A percentile compares a stretch with the other conserved stretches of the same genome.
These are phyloP conservation scores for Crucibulum laeve DNA, from an alignment of 768 basidiomycete genomes.

Conservation along the genomic window DNA sequence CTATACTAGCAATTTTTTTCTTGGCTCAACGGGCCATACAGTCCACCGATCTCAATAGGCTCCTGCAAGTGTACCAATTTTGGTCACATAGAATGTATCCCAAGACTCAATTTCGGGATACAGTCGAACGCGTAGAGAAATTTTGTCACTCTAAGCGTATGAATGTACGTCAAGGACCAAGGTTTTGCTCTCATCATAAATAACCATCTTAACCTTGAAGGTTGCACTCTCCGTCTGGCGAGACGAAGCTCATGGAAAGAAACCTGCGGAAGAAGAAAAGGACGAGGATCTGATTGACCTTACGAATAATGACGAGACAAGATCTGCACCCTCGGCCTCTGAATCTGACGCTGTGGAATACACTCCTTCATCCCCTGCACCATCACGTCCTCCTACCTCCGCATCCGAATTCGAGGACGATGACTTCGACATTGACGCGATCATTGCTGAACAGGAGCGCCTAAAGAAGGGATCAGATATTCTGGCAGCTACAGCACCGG, in stretches of 20 bases:
- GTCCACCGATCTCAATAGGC: conserved; percentile 75
- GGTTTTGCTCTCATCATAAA: not conserved
- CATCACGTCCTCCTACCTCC: conserved; percentile 36
- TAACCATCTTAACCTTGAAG: conserved; percentile 28
- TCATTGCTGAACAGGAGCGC: conserved; percentile 41
- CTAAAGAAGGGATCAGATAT: conserved; percentile 9
- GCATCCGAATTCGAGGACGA: conserved; percentile 29
- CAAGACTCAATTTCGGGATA: conserved; percentile 82
- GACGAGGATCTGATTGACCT: conserved; percentile 15
- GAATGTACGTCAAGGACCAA: conserved; percentile 51
- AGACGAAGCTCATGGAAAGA: conserved; percentile 52
- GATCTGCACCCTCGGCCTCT: conserved; percentile 12
- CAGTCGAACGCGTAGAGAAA: conserved; percentile 81
- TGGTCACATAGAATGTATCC: conserved; percentile 96
- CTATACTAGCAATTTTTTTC: not conserved
- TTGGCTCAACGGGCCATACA: conserved; percentile 20
- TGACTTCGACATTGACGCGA: conserved; percentile 40
- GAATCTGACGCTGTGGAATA: conserved; percentile 21
- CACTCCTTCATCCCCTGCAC: conserved; percentile 26
- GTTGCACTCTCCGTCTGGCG: conserved; percentile 73
- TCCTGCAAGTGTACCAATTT: conserved; percentile 85
- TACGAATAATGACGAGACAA: conserved; percentile 14
- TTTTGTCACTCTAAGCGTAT: conserved; percentile 83
- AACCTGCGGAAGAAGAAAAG: conserved; percentile 7
- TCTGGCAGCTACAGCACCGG: not conserved